Evolutionary conservation across 1,284 basidiomycete species (phyloP), one percentile per base, ranked within the genome.

Genomic region (Fereydounia khargensis): DNA sequence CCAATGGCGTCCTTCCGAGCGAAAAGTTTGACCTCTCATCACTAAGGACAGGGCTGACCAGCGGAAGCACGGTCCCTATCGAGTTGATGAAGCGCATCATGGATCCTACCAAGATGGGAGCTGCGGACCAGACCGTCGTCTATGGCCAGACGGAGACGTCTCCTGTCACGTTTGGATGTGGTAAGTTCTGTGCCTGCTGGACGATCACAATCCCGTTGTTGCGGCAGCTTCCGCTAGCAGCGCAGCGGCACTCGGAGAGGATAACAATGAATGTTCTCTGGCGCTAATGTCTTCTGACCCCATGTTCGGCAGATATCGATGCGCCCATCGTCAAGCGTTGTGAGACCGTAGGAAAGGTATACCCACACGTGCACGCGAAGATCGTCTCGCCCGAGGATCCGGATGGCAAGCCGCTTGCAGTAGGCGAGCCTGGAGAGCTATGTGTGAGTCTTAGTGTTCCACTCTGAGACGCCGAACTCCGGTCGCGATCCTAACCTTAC

Each of bases 301-400:
- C 14, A 11, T 6, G 28, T 6, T 31, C 30, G 7, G 31, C 46
- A 62, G 58, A 59, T 27, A 52, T 55, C 31, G 48, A 56, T 8
- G 88, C 89, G 65, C 81, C 85, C 0, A 74, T 90, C 18, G 77
- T 81, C 39, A 86, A 85, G 68, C 84, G 87, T 2, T 84, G 87
- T 11, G 86, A 89, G 70, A 90, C 87, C 0, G 88, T 89, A 2
- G 88, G 88, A 4, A 82, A 79, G 57, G 80, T 87, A 19, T 82
- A 83, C 31, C 86, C 86, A 0, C 88, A 90, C 66, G 85, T 86
- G 33, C 83, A 80, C 64, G 88, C 88, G 2, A 89, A 87, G 70
- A 66, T 90, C 3, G 78, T 89, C 23, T 80, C 86, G 61, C 36
- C 43, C 1, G 74, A 83, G 17, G 86, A 85, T 16, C 39, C 34